Conservation (phyloP, 2,329 filamentous ascomycete species). For the Ceratocystis variospora region DNA sequence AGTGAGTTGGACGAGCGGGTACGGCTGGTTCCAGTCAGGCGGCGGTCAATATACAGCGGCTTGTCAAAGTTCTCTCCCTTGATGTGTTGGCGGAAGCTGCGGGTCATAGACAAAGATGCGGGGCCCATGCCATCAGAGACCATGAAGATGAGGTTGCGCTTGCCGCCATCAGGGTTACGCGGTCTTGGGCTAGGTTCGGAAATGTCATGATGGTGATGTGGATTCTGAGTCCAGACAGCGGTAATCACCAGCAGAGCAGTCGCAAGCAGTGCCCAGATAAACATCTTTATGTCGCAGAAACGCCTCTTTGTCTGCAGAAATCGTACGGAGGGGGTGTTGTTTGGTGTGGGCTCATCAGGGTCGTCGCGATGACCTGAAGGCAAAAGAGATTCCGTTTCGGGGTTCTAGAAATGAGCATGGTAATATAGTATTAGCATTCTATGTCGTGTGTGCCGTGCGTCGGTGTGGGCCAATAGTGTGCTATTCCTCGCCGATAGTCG, state of each 20-base stretch:
- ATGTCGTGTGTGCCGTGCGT: not conserved
- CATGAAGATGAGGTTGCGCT: constrained; percentile 96
- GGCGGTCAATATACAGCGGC: constrained; percentile 66
- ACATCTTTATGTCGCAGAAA: constrained; percentile 58
- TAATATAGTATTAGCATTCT: not conserved
- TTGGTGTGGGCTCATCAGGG: constrained; percentile 24
- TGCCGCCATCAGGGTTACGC: constrained; percentile 34
- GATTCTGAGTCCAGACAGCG: constrained; percentile 64
- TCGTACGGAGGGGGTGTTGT: constrained; percentile 21
- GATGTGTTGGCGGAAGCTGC: constrained; percentile 69
- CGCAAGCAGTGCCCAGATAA: constrained; percentile 69
- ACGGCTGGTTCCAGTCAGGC: constrained; percentile 80
- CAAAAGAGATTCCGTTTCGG: constrained; percentile 25
- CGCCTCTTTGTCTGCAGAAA: constrained; percentile 26
- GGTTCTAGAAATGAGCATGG: not conserved
- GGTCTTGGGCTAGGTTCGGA: constrained; percentile 20
- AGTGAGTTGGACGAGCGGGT: constrained; percentile 73
- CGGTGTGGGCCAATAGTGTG: not conserved
- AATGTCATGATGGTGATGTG: constrained; percentile 44
- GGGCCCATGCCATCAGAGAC: constrained; percentile 98
- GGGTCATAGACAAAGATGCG: constrained; percentile 72
- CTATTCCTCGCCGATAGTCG: not conserved
- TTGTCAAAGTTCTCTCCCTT: constrained; percentile 60
- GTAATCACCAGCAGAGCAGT: constrained; percentile 67
- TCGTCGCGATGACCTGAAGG: constrained; percentile 24